A percentile compares a stretch with the other conserved stretches of the same genome.
phyloP scores from a whole-genome alignment of 306 rosid species.

The Dryas drummondii region DNA sequence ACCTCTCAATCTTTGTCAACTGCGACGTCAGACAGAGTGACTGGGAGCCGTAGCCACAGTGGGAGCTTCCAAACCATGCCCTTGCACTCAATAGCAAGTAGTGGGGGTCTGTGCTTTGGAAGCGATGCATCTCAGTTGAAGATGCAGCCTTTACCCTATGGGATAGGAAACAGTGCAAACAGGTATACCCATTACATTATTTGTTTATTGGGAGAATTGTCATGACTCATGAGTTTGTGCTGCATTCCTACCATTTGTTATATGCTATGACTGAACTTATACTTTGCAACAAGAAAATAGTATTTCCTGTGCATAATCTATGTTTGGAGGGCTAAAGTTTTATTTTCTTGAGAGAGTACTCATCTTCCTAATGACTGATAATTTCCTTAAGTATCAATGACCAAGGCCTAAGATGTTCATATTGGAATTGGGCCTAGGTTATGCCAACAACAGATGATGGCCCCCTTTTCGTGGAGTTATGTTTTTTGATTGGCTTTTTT shows the following conservation, averaged over 20 bases:
- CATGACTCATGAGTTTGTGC: neutral
- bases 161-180: conserved; percentile 12
- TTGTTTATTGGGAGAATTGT: neutral
- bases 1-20: conserved; percentile 43
- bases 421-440: neutral
- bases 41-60: conserved; percentile 21
- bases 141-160: conserved; percentile 26
- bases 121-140: conserved; percentile 12
- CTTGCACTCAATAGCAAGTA: conserved; percentile 10
- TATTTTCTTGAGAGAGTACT: neutral
- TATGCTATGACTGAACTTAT: neutral
- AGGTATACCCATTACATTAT: neutral
- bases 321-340: neutral
- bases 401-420: neutral
- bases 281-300: neutral
- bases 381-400: neutral
- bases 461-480: neutral
- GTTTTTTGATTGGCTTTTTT: no score
- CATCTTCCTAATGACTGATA: neutral
- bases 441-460: neutral
- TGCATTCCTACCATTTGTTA: neutral
- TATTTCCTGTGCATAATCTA: neutral
- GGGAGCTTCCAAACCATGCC: conserved; percentile 41
- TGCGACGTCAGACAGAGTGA: conserved; percentile 36
- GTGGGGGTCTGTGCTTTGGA: conserved; percentile 18